Evolutionary conservation across 192 early-diverging fungal species (phyloP).

Genomic region (Backusella circina): DNA sequence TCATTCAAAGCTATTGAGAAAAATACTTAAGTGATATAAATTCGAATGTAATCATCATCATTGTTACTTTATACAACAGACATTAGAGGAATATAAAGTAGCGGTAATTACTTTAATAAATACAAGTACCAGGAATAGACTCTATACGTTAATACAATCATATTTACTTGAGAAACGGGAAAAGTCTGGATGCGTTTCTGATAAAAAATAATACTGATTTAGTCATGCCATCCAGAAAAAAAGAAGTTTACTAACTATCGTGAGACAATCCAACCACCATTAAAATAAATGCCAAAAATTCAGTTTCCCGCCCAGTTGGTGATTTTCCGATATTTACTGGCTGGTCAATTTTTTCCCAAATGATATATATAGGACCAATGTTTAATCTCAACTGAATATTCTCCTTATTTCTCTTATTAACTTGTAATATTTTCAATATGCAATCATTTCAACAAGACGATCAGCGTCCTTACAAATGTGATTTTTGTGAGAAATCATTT

Average conservation of each 20-base stretch:
- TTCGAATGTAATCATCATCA: neutral
- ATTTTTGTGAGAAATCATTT: conserved; percentile 9
- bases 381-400: neutral
- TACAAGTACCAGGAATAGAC: neutral
- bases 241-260: neutral
- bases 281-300: conserved; percentile 1
- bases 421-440: neutral
- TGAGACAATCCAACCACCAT: neutral
- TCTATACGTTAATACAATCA: neutral
- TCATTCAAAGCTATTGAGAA: neutral
- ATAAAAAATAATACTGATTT: conserved; percentile 1
- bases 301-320: neutral
- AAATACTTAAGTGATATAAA: neutral
- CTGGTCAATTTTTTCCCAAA: neutral
- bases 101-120: neutral
- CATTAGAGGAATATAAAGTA: neutral
- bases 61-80: neutral
- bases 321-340: neutral
- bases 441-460: neutral
- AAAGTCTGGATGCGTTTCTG: neutral
- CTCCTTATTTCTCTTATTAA: neutral
- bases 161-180: neutral
- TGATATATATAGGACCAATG: neutral
- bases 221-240: neutral
- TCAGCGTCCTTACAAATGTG: neutral